Evolutionary conservation across 2,329 filamentous ascomycete species (phyloP).

Genomic region (Penicillium glabrum): DNA sequence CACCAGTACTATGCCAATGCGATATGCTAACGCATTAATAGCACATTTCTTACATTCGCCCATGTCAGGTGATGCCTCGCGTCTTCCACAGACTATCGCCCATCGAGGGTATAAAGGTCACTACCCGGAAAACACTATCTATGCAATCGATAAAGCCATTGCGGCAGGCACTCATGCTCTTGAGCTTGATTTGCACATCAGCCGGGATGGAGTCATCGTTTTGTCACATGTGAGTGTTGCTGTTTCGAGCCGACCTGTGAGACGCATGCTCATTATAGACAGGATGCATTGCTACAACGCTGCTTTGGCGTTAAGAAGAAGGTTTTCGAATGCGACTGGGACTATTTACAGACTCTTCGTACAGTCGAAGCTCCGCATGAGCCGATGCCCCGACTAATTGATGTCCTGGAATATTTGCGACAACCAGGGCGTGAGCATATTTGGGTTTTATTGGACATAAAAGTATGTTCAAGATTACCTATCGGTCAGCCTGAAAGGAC

Average conservation of each 20-base stretch:
- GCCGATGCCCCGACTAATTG: slow-evolving; percentile 70
- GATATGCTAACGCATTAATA: background rate
- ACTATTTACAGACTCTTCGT: slow-evolving; percentile 65
- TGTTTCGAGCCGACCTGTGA: too few relatives aligned
- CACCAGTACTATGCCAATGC: background rate
- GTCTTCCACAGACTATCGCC: slow-evolving; percentile 39
- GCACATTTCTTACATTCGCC: slow-evolving; percentile 15
- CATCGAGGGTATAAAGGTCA: slow-evolving; percentile 61
- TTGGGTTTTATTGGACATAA: slow-evolving; percentile 88
- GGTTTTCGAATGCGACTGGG: slow-evolving; percentile 75
- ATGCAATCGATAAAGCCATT: slow-evolving; percentile 72
- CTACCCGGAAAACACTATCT: slow-evolving; percentile 84
- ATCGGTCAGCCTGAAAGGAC: too few relatives aligned
- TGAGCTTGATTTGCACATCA: slow-evolving; percentile 85
- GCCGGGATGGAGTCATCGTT: slow-evolving; percentile 79
- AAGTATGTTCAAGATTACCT: slow-evolving; percentile 51
- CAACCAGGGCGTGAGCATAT: slow-evolving; percentile 64
- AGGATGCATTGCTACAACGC: slow-evolving; percentile 75
- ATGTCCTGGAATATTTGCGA: slow-evolving; percentile 71
- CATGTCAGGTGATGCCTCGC: background rate
- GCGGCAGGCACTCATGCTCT: slow-evolving; percentile 74
- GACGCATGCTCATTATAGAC: slow-evolving; percentile 4
- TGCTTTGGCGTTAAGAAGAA: slow-evolving; percentile 76
- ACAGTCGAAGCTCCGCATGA: slow-evolving; percentile 68
- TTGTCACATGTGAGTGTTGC: slow-evolving; percentile 67